A percentile compares a stretch with the other conserved stretches of the same genome.
phyloP scores from a whole-genome alignment of 2,329 filamentous ascomycete species.

The Penicillium rolfsii region DNA sequence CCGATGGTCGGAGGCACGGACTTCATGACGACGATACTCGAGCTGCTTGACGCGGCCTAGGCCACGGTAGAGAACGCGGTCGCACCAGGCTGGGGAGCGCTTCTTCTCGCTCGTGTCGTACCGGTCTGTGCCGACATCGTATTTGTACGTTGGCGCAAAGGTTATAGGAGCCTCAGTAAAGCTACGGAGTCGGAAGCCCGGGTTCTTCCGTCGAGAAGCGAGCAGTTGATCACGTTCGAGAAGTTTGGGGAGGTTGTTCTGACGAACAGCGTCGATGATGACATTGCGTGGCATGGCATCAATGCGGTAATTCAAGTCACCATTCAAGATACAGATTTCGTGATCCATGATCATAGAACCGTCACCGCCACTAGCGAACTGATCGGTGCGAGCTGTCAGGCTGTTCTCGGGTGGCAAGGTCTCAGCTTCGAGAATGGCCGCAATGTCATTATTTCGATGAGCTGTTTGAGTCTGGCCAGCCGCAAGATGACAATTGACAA shows the following conservation, averaged over 20 bases:
- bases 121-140: constrained; percentile 90
- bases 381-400: constrained; percentile 69
- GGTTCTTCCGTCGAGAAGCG: constrained; percentile 84
- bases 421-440: constrained; percentile 80
- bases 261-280: constrained; percentile 81
- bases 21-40: constrained; percentile 86
- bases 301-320: constrained; percentile 97
- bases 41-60: constrained; percentile 80
- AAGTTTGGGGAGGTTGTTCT: constrained; percentile 79
- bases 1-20: constrained; percentile 87
- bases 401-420: constrained; percentile 75
- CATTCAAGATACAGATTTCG: constrained; percentile 95
- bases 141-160: constrained; percentile 97
- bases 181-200: constrained; percentile 81
- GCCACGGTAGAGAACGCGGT: constrained; percentile 85
- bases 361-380: constrained; percentile 88
- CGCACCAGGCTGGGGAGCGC: constrained; percentile 93
- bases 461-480: constrained; percentile 90
- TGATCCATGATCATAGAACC: constrained; percentile 94
- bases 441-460: constrained; percentile 88
- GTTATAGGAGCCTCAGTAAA: constrained; percentile 90
- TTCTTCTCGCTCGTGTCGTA: constrained; percentile 97
- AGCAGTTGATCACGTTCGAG: constrained; percentile 93
- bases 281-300: constrained; percentile 95
- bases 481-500: constrained; percentile 96